Evolutionary conservation across 805 yeast genomes (phyloP).

Genomic region (Candida hungchunana): DNA sequence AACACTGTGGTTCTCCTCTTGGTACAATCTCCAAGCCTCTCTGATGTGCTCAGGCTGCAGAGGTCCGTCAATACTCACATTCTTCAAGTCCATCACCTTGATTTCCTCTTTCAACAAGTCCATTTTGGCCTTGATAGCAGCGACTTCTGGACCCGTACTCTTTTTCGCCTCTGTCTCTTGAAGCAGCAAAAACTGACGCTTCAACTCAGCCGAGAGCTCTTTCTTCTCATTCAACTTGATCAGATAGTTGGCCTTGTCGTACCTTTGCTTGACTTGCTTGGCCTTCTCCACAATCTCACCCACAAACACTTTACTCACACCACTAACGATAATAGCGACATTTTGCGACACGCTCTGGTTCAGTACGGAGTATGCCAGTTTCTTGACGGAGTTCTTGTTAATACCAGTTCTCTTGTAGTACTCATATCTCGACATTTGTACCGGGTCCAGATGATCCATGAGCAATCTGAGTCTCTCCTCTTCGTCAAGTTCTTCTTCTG

Average conservation of each 20-base stretch:
- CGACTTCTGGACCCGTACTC: slow-evolving; percentile 5
- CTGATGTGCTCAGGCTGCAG: slow-evolving; percentile 78
- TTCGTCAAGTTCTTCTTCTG: slow-evolving; percentile 35
- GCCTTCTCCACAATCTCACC: slow-evolving; percentile 88
- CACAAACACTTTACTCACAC: slow-evolving; percentile 82
- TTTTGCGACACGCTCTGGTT: slow-evolving; percentile 79
- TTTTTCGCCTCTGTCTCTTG: slow-evolving; percentile 28
- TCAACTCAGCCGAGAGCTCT: slow-evolving; percentile 29
- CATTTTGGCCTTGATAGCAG: slow-evolving; percentile 18
- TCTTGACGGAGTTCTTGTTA: slow-evolving; percentile 71
- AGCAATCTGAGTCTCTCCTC: slow-evolving; percentile 60
- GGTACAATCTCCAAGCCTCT: slow-evolving; percentile 83
- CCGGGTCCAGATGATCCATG: slow-evolving; percentile 69
- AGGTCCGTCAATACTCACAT: slow-evolving; percentile 46
- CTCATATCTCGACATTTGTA: slow-evolving; percentile 84
- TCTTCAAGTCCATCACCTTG: slow-evolving; percentile 28
- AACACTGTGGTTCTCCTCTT: slow-evolving; percentile 59
- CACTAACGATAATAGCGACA: slow-evolving; percentile 76
- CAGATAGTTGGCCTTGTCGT: slow-evolving; percentile 35
- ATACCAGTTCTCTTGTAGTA: slow-evolving; percentile 76
- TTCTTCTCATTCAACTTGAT: slow-evolving; percentile 40
- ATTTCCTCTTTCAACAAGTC: slow-evolving; percentile 23
- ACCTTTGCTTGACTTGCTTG: slow-evolving; percentile 59
- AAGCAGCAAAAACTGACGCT: slow-evolving; percentile 34
- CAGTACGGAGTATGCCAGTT: slow-evolving; percentile 70